A percentile compares a stretch with the other conserved stretches of the same genome.
phyloP scores from a whole-genome alignment of 202 grass and related monocot species.

The Elaeis oleifera region DNA sequence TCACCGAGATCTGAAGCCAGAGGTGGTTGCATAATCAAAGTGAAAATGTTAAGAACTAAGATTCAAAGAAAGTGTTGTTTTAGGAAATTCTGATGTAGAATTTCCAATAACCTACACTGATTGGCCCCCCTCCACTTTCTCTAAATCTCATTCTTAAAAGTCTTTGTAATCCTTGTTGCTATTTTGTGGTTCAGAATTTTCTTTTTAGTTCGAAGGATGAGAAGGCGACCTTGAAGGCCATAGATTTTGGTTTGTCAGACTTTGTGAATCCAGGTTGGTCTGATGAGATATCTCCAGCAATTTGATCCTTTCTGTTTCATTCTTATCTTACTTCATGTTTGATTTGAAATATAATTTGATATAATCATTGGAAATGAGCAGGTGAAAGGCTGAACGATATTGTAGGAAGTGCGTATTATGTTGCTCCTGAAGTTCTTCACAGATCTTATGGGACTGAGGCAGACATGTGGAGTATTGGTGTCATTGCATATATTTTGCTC shows the following conservation, averaged over 20 bases:
- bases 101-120: too few species aligned
- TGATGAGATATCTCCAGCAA: slow-evolving; percentile 7
- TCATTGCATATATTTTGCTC: slow-evolving; percentile 89
- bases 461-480: slow-evolving; percentile 97
- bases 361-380: slow-evolving; percentile 25
- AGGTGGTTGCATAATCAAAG: slow-evolving; percentile 37
- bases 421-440: slow-evolving; percentile 88
- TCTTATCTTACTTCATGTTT: background rate
- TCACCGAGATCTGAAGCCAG: slow-evolving; percentile 92
- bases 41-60: background rate
- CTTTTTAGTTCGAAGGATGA: slow-evolving; percentile 80
- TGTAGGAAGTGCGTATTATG: slow-evolving; percentile 97
- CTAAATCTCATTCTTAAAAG: background rate
- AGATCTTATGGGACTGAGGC: slow-evolving; percentile 91
- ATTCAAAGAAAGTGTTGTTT: background rate
- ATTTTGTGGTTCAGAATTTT: slow-evolving; percentile 62
- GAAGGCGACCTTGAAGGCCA: slow-evolving; percentile 67
- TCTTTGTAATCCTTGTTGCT: slow-evolving; percentile 9
- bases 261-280: slow-evolving; percentile 88
- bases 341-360: background rate
- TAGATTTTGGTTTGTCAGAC: slow-evolving; percentile 92
- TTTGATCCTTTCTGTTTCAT: slow-evolving; percentile 6
- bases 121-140: background rate
- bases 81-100: background rate
- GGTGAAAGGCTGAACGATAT: slow-evolving; percentile 94